These are phyloP conservation scores for Smithsoniella earleae DNA, from an alignment of 163 green algal species.

Conservation along the genomic window DNA sequence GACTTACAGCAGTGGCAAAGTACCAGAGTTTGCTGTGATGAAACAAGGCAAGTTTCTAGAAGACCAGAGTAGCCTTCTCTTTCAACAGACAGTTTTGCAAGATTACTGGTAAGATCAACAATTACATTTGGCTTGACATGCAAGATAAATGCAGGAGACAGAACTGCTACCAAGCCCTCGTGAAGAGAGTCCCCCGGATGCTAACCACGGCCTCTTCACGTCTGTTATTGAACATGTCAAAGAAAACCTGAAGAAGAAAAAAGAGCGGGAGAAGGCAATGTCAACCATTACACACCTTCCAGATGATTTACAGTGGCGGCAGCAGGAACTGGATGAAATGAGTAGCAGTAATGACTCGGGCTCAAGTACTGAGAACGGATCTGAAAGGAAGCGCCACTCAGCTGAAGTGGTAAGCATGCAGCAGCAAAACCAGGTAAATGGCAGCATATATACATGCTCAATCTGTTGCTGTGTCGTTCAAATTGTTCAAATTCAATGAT, in stretches of 20 bases:
- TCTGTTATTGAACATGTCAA: neutral
- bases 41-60: neutral
- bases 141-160: neutral
- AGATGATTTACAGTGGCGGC: conserved; percentile 15
- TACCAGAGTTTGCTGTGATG: neutral
- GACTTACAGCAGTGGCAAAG: neutral
- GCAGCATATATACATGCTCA: neutral
- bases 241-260: conserved; percentile 2
- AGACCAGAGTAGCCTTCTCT: neutral
- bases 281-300: conserved; percentile 15
- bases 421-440: neutral
- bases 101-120: too few relatives aligned
- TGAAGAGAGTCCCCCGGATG: neutral
- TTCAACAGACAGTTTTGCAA: too few relatives aligned
- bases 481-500: neutral
- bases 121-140: too few relatives aligned
- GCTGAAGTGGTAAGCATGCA: too few relatives aligned
- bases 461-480: neutral
- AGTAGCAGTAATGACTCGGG: too few relatives aligned
- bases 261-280: neutral
- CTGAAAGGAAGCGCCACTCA: too few relatives aligned
- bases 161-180: conserved; percentile 7
- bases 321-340: conserved; percentile 4
- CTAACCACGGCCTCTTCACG: neutral
- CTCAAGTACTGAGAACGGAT: neutral